Base-by-base conservation (phyloP, 352 stramenopile genomes). In the Phytophthora gonapodyides region DNA sequence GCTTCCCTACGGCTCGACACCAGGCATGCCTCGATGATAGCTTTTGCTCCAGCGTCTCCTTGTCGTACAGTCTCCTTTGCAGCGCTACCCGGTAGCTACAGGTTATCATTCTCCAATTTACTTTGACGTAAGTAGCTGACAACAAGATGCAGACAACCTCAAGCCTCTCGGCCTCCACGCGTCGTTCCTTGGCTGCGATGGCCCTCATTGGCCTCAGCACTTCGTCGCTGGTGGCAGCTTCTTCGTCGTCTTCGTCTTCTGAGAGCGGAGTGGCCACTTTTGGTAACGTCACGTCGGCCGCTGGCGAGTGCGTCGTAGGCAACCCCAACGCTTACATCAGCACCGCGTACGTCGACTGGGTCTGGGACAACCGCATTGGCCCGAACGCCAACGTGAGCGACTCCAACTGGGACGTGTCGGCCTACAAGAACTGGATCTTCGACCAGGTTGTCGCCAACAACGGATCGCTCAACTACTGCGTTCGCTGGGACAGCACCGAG, bases 401-500 rank as follows among this genome's bases (percentile, higher is more conserved):
- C n/a, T n/a, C n/a, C n/a, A n/a, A n/a, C n/a, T n/a, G n/a, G n/a
- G n/a, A 61, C 21, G 57, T 73, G 7, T 53, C 57, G 11, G 0
- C 48, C 1, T 76, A 70, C 63, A 70, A 67, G 43, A 76, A 76
- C 53, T 73, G 59, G 48, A 81, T 84, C 61, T 74, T 75, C 16
- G 69, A 84, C 65, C 75, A 84, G 61, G 54, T 84, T 45, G 71
- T 69, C 46, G 64, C 33, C 35, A 70, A 70, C 33, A 66, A 70
- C 15, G 55, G 48, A 1, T 58, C 54, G 33, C 57, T 84, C 35
- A 73, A 43, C 41, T 81, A 81, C 71, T 84, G 75, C 54, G 41
- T 84, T 13, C 75, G 75, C 31, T 84, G 75, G 71, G 72, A 84
- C 45, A 76, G 68, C 43, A 83, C 68, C 11, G 64, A 83, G 36